Percentiles rank a stretch among this genome's conserved stretches.
Conservation (phyloP, 371 early-diverging fungal species). For the Polyrhizophydium stewartii region DNA sequence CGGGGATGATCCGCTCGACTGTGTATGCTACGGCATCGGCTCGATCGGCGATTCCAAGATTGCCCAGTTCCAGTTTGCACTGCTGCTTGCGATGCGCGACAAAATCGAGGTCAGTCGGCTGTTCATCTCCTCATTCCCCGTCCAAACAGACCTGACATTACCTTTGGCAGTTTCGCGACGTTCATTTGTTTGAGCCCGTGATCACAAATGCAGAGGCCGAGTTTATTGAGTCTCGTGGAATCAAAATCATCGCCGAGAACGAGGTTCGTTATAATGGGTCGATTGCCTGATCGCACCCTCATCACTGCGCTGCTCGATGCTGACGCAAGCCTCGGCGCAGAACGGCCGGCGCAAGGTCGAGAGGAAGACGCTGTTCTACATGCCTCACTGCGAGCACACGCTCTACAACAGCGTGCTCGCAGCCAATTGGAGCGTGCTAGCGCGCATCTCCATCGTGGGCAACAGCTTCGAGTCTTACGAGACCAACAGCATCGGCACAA, state of each 20-base stretch:
- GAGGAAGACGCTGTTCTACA: constrained; percentile 54
- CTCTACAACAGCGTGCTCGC: constrained; percentile 60
- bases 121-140: neutral
- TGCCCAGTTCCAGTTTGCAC: constrained; percentile 56
- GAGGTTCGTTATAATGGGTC: constrained; percentile 27
- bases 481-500: neutral
- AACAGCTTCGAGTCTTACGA: constrained; percentile 25
- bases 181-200: constrained; percentile 61
- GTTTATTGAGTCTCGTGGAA: constrained; percentile 30
- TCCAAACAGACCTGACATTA: neutral
- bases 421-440: constrained; percentile 47
- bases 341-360: constrained; percentile 20
- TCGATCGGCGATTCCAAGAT: constrained; percentile 51
- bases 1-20: constrained; percentile 1
- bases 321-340: too few species aligned
- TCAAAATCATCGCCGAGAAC: constrained; percentile 39
- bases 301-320: too few species aligned
- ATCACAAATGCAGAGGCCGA: constrained; percentile 55
- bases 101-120: constrained; percentile 36
- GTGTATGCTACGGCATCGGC: constrained; percentile 62
- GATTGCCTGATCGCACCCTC: neutral
- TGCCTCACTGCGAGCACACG: constrained; percentile 68
- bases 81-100: constrained; percentile 46
- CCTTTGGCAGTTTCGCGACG: constrained; percentile 10
- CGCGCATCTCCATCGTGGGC: constrained; percentile 19